Conservation (phyloP, 2,329 filamentous ascomycete species). For the Arthrobotrys musiformis region DNA sequence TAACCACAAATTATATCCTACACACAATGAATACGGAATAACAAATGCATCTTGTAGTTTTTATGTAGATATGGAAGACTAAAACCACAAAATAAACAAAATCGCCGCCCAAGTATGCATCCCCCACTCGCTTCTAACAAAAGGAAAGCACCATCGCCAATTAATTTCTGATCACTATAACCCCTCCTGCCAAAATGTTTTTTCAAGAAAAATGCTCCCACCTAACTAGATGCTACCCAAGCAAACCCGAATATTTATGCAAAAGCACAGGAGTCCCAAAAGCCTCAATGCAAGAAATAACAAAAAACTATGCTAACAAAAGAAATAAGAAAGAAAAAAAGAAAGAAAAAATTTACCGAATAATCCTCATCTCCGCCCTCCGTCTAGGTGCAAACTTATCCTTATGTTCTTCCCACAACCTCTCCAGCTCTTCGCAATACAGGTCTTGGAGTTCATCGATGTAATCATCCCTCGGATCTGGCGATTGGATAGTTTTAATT, state of each 20-base stretch:
- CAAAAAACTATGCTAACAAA: neutral
- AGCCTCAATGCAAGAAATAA: neutral
- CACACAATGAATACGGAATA: too few relatives aligned
- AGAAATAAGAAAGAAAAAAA: neutral
- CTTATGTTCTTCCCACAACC: slow-evolving; percentile 81
- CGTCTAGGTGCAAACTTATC: slow-evolving; percentile 75
- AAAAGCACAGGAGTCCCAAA: neutral
- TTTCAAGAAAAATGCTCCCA: neutral
- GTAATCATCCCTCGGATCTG: slow-evolving; percentile 76
- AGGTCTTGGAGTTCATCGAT: slow-evolving; percentile 81
- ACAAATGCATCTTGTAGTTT: too few relatives aligned
- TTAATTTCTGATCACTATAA: neutral
- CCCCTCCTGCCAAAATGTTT: neutral
- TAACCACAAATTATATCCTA: too few relatives aligned
- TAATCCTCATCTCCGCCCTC: slow-evolving; percentile 74
- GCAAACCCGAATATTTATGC: neutral
- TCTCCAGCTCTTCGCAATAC: slow-evolving; percentile 80
- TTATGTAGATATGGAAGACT: neutral
- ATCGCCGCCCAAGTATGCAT: neutral
- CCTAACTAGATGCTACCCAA: neutral
- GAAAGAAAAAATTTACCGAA: slow-evolving; percentile 65
- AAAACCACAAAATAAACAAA: neutral
- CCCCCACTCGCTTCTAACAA: neutral
- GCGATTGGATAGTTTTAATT: slow-evolving; percentile 71
- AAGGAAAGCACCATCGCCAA: too few relatives aligned